phyloP scores from a whole-genome alignment of 73 alveolate species.

The Paramecium octaurelia region DNA sequence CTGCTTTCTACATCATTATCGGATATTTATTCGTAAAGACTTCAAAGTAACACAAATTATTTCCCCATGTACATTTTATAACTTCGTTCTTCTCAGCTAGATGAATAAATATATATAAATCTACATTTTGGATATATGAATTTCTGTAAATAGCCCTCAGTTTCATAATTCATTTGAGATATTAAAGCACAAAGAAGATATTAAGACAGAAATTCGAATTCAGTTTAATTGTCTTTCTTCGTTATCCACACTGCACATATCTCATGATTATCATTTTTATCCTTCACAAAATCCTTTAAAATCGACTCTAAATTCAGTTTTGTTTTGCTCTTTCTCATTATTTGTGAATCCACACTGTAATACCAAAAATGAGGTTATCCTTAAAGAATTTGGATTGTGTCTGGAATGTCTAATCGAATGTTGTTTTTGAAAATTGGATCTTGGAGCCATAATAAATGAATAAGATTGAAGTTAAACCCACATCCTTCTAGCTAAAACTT shows the following conservation, averaged over 20 bases:
- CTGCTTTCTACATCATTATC: background rate
- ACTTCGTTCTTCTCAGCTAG: background rate
- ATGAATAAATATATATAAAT: background rate
- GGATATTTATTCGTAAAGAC: slow-evolving; percentile 18
- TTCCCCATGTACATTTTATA: slow-evolving; percentile 23
- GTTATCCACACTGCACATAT: slow-evolving; percentile 40
- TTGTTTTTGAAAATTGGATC: slow-evolving; percentile 39
- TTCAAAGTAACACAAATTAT: background rate
- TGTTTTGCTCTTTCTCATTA: slow-evolving; percentile 3
- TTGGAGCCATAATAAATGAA: slow-evolving; percentile 21
- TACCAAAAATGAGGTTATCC: slow-evolving; percentile 50
- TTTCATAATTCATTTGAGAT: background rate
- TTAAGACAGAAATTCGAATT: background rate
- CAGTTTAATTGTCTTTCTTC: background rate
- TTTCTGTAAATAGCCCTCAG: background rate
- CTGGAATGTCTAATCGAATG: slow-evolving; percentile 15
- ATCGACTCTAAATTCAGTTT: slow-evolving; percentile 15
- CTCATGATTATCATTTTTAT: background rate
- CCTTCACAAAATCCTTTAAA: background rate
- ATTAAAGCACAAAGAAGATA: background rate
- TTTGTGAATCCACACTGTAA: background rate
- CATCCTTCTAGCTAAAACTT: background rate
- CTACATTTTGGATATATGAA: slow-evolving; percentile 26
- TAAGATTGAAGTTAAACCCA: background rate
- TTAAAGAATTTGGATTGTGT: background rate